phyloP scores from a whole-genome alignment of 768 basidiomycete genomes.

The Pisolithus marmoratus region DNA sequence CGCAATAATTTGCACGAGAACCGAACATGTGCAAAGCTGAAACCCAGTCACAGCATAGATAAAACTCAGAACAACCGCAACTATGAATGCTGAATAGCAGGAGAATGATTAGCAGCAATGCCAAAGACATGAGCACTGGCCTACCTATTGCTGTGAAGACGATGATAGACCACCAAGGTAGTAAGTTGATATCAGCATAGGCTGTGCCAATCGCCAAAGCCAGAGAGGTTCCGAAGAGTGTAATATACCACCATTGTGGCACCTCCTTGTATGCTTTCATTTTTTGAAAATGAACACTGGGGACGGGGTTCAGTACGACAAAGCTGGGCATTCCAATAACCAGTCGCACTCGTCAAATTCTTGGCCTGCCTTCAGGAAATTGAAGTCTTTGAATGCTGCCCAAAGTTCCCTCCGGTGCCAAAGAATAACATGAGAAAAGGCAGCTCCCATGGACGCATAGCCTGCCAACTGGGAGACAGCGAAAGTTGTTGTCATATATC shows the following conservation, averaged over 20 bases:
- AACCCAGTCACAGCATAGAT: constrained; percentile 15
- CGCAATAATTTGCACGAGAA: constrained; percentile 11
- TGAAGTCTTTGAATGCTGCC: constrained; percentile 12
- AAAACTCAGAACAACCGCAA: constrained; percentile 38
- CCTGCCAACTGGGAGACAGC: constrained; percentile 7
- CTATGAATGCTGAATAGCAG: constrained; percentile 17
- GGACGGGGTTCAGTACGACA: background rate
- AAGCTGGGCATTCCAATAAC: background rate
- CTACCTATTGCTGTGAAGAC: constrained; percentile 38
- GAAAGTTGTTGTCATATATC: constrained; percentile 13
- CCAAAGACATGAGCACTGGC: background rate
- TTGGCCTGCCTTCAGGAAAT: constrained; percentile 22
- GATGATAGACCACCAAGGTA: constrained; percentile 52
- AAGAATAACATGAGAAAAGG: constrained; percentile 42
- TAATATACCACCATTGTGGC: constrained; percentile 47
- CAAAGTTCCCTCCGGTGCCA: constrained; percentile 48
- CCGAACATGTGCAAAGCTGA: constrained; percentile 4
- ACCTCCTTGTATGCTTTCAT: constrained; percentile 51
- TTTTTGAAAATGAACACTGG: constrained; percentile 25
- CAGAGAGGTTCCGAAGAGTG: constrained; percentile 40
- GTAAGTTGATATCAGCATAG: constrained; percentile 34
- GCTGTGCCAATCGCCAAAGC: constrained; percentile 44
- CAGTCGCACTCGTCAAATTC: constrained; percentile 1
- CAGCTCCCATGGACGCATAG: constrained; percentile 16
- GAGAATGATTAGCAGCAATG: constrained; percentile 17